A percentile compares a stretch with the other conserved stretches of the same genome.
These are phyloP conservation scores for Neurospora tetrasperma DNA, from an alignment of 495 filamentous ascomycete genomes.

Conservation along the genomic window DNA sequence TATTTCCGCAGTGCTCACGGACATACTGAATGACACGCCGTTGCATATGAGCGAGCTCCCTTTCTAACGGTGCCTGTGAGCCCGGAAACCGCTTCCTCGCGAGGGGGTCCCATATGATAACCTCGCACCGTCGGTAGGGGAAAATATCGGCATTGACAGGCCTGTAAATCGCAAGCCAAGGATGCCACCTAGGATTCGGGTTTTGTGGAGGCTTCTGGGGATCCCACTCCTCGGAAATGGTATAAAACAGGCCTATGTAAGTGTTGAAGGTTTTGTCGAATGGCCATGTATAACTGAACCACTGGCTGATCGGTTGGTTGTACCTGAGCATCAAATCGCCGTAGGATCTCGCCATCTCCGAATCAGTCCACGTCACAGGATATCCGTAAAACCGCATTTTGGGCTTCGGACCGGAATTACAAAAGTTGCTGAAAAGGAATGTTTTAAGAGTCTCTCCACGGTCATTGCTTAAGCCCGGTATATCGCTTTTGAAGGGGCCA, in stretches of 20 bases:
- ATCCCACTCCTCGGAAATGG: conserved; percentile 29
- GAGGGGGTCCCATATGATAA: conserved; percentile 39
- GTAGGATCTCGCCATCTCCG: conserved; percentile 26
- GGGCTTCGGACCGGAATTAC: neutral
- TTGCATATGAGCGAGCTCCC: conserved; percentile 31
- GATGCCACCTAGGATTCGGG: conserved; percentile 13
- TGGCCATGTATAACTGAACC: conserved; percentile 18
- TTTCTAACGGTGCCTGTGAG: neutral
- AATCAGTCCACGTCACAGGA: conserved; percentile 29
- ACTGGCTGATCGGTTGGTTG: conserved; percentile 25
- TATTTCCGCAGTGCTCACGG: conserved; percentile 9
- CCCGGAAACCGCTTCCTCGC: conserved; percentile 13
- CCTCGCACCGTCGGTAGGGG: conserved; percentile 16
- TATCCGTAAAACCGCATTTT: conserved; percentile 12
- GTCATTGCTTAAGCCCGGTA: neutral
- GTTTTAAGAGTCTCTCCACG: neutral
- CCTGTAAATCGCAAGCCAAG: conserved; percentile 34
- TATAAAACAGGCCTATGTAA: conserved; percentile 37
- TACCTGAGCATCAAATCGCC: conserved; percentile 13
- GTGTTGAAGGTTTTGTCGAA: conserved; percentile 23
- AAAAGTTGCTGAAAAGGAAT: neutral
- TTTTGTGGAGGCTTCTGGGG: conserved; percentile 8
- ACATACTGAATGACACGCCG: conserved; percentile 26
- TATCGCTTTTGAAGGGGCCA: conserved; percentile 7
- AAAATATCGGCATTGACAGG: conserved; percentile 19